Evolutionary conservation across 2,329 filamentous ascomycete species (phyloP).

Genomic region (Diaporthe vaccinii): DNA sequence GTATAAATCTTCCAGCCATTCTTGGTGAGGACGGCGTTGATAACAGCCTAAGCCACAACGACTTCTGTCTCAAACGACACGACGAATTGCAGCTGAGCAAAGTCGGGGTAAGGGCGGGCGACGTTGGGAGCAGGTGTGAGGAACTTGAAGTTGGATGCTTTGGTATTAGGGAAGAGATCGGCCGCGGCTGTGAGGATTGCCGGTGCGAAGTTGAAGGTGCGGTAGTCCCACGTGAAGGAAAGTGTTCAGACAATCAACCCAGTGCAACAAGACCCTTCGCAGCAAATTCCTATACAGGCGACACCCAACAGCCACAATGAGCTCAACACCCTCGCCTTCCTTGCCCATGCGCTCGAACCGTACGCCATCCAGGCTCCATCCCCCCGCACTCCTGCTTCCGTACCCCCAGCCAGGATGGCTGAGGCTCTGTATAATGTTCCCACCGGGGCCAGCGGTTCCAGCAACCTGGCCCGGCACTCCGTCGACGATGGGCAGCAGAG

Average conservation of each 20-base stretch:
- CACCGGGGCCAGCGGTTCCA: background rate
- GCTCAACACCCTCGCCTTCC: conserved; percentile 2
- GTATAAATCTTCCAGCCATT: conserved; percentile 52
- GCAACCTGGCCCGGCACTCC: conserved; percentile 26
- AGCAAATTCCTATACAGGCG: background rate
- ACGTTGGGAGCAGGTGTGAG: conserved; percentile 45
- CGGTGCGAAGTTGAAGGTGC: conserved; percentile 51
- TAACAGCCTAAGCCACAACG: conserved; percentile 48
- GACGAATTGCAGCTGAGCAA: conserved; percentile 49
- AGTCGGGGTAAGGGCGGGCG: conserved; percentile 48
- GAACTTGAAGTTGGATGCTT: conserved; percentile 47
- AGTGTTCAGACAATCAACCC: background rate
- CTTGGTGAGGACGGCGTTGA: conserved; percentile 50
- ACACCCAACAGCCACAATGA: background rate
- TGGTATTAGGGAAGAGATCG: conserved; percentile 50
- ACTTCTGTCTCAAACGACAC: conserved; percentile 50
- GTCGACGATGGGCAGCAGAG: conserved; percentile 17
- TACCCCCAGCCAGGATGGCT: background rate
- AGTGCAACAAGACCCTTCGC: background rate
- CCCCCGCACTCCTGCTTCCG: background rate
- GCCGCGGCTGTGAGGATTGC: conserved; percentile 50
- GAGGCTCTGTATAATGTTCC: background rate
- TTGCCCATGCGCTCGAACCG: conserved; percentile 1
- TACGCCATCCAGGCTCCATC: background rate
- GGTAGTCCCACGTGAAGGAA: conserved; percentile 53